Evolutionary conservation across 1,284 basidiomycete species (phyloP).

Genomic region (Rhodotorula sp.): DNA sequence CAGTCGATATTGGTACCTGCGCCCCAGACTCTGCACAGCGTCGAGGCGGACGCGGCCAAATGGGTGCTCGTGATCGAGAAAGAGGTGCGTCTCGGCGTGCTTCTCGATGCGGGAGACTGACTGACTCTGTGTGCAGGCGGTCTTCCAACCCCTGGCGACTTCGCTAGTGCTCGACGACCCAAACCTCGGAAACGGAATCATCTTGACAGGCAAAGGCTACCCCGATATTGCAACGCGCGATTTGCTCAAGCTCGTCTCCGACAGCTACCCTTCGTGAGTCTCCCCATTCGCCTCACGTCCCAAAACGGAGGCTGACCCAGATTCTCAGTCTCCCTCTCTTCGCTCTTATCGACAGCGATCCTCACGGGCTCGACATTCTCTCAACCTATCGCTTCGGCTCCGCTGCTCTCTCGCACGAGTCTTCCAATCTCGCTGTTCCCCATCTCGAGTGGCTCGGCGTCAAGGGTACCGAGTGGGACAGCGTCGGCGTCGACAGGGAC

Average conservation of each 20-base stretch:
- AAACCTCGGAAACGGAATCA: constrained; percentile 60
- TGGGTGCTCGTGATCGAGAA: constrained; percentile 90
- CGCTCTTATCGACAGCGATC: constrained; percentile 82
- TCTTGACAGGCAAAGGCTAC: constrained; percentile 88
- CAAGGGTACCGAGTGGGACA: constrained; percentile 62
- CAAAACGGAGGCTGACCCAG: not conserved
- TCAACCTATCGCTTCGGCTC: constrained; percentile 66
- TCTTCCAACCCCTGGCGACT: constrained; percentile 76
- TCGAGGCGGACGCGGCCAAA: constrained; percentile 58
- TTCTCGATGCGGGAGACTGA: not conserved
- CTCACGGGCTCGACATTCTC: constrained; percentile 83
- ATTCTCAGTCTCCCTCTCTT: constrained; percentile 63
- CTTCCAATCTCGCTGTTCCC: constrained; percentile 60
- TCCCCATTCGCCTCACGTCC: constrained; percentile 21
- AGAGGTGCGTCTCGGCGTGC: constrained; percentile 59
- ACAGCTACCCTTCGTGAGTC: constrained; percentile 58
- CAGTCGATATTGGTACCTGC: constrained; percentile 73
- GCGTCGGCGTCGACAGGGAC: constrained; percentile 62
- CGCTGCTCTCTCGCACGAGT: constrained; percentile 60
- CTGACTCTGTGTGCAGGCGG: constrained; percentile 59
- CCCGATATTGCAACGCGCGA: constrained; percentile 85
- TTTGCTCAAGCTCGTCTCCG: constrained; percentile 67
- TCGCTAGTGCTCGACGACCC: constrained; percentile 56
- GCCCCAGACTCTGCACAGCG: constrained; percentile 63
- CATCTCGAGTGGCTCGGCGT: constrained; percentile 76